Conservation (phyloP, 1,139 yeast species). For the Yamadazyma diospyri region DNA sequence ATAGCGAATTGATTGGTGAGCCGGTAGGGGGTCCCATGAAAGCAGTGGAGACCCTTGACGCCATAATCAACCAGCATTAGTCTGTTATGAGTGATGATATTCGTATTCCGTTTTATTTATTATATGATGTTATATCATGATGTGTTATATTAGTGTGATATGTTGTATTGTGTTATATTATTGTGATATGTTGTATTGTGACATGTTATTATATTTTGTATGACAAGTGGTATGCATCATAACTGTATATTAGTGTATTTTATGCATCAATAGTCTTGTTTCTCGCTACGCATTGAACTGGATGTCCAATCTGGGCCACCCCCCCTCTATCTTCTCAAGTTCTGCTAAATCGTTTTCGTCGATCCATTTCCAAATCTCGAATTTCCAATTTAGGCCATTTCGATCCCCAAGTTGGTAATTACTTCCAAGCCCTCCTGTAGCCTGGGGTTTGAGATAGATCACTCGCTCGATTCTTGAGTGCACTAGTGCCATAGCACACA, state of each 20-base stretch:
- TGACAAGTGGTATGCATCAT: too few relatives aligned
- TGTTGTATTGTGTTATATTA: too few relatives aligned
- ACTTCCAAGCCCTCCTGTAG: constrained; percentile 52
- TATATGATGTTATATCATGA: constrained; percentile 1
- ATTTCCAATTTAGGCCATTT: constrained; percentile 71
- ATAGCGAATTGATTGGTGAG: neutral
- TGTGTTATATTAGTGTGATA: too few relatives aligned
- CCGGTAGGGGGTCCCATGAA: constrained; percentile 2
- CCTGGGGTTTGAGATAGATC: constrained; percentile 50
- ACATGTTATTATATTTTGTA: too few relatives aligned
- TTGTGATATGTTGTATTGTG: too few relatives aligned
- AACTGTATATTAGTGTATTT: too few relatives aligned
- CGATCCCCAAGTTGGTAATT: constrained; percentile 74
- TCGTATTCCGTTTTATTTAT: too few relatives aligned
- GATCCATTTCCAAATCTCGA: constrained; percentile 71
- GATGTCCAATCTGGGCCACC: neutral
- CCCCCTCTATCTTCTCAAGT: constrained; percentile 11
- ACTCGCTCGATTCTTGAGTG: constrained; percentile 81
- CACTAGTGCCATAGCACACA: constrained; percentile 95
- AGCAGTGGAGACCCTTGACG: constrained; percentile 1
- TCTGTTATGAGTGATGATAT: too few relatives aligned
- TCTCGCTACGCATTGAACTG: constrained; percentile 9
- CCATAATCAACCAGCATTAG: constrained; percentile 1
- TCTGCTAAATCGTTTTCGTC: constrained; percentile 22
- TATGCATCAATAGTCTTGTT: too few relatives aligned